These are phyloP conservation scores for Protea cynaroides DNA, from an alignment of 164 flowering plant genomes.

Conservation along the genomic window DNA sequence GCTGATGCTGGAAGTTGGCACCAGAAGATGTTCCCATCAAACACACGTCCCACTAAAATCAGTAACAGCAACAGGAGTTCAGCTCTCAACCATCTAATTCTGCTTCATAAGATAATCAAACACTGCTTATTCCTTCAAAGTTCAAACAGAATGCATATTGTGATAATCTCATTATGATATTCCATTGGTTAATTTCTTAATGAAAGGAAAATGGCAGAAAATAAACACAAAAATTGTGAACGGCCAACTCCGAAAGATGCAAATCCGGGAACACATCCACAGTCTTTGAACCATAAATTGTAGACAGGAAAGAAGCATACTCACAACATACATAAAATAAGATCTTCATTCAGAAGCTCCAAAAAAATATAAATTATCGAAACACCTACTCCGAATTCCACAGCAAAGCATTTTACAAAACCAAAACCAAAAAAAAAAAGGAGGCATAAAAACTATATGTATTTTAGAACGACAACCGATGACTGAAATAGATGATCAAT, in stretches of 20 bases:
- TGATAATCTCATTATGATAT: too few relatives aligned
- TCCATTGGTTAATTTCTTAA: too few relatives aligned
- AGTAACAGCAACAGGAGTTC: neutral
- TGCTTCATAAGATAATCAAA: neutral
- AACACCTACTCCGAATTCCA: too few relatives aligned
- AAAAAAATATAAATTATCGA: neutral
- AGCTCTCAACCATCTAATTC: neutral
- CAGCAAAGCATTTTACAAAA: too few relatives aligned
- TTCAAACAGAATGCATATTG: neutral
- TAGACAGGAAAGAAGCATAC: neutral
- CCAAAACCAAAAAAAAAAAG: too few relatives aligned
- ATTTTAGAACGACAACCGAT: too few relatives aligned
- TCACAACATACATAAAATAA: neutral
- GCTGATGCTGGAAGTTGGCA: constrained; percentile 23
- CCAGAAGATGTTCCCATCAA: constrained; percentile 28
- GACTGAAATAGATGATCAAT: neutral
- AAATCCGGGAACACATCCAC: neutral
- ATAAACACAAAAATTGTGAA: too few relatives aligned
- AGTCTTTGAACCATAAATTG: neutral
- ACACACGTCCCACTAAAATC: constrained; percentile 1
- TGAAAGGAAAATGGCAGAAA: too few relatives aligned
- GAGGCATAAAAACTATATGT: too few relatives aligned
- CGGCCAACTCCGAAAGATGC: too few relatives aligned
- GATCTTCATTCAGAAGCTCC: neutral
- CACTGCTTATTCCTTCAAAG: neutral